Conservation (phyloP, 1,139 yeast species). For the Yamadazyma songkhlaensis region DNA sequence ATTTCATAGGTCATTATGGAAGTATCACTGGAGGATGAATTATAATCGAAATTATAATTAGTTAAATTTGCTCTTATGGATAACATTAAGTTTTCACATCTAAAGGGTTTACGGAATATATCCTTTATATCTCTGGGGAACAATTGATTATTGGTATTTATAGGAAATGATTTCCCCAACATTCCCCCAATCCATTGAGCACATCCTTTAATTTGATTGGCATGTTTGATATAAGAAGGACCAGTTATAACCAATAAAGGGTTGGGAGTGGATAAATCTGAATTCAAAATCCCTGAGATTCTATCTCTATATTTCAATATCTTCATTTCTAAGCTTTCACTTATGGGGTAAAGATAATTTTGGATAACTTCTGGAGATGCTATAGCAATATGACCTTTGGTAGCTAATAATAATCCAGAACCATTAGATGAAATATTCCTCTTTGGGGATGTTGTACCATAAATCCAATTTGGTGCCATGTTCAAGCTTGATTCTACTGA, state of each 20-base stretch:
- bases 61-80: constrained; percentile 34
- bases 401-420: constrained; percentile 23
- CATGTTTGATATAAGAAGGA: constrained; percentile 28
- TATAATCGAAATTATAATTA: constrained; percentile 18
- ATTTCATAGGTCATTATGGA: constrained; percentile 33
- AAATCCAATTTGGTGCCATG: constrained; percentile 9
- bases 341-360: constrained; percentile 35
- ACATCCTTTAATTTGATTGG: constrained; percentile 35
- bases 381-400: constrained; percentile 32
- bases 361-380: constrained; percentile 49
- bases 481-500: not conserved
- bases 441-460: constrained; percentile 17
- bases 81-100: constrained; percentile 15
- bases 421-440: constrained; percentile 9
- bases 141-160: not conserved
- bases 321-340: constrained; percentile 22
- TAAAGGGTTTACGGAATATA: constrained; percentile 11
- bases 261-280: constrained; percentile 7
- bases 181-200: constrained; percentile 38
- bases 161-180: constrained; percentile 16
- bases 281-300: constrained; percentile 14
- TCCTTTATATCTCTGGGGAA: constrained; percentile 13
- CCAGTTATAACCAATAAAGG: constrained; percentile 40
- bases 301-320: constrained; percentile 22
- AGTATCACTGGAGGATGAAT: not conserved